Conservation (phyloP, 768 basidiomycete genomes). For the Suillus fuscotomentosus region DNA sequence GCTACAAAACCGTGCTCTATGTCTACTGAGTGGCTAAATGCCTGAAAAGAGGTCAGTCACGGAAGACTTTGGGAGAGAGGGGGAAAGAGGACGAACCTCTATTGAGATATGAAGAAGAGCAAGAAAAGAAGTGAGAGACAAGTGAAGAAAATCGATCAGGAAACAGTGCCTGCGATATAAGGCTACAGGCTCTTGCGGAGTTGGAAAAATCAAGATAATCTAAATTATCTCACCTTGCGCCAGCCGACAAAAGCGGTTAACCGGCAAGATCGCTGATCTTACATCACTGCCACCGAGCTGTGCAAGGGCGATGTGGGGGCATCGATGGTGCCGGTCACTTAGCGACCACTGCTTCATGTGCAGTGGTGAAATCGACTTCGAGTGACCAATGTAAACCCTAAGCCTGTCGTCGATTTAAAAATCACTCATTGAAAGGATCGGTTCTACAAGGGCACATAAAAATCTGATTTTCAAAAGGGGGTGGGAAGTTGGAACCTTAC, state of each 20-base stretch:
- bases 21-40: constrained; percentile 42
- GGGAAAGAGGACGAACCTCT: constrained; percentile 26
- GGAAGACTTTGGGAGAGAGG: constrained; percentile 7
- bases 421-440: too few species aligned
- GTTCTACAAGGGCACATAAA: too few species aligned
- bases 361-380: too few species aligned
- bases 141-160: constrained; percentile 22
- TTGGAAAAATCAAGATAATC: constrained; percentile 26
- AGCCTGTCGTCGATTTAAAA: too few species aligned
- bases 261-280: constrained; percentile 8
- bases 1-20: constrained; percentile 65
- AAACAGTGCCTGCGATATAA: constrained; percentile 15
- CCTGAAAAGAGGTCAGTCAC: constrained; percentile 24
- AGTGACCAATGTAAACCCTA: too few species aligned
- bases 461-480: too few species aligned
- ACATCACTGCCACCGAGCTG: constrained; percentile 8
- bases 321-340: not conserved
- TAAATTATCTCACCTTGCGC: constrained; percentile 1
- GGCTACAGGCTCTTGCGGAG: constrained; percentile 21
- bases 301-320: constrained; percentile 7
- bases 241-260: constrained; percentile 6
- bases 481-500: too few species aligned
- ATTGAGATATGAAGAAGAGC: constrained; percentile 28
- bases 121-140: constrained; percentile 30
- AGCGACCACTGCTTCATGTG: too few species aligned